These are phyloP conservation scores for Teunomyces atbi DNA, from an alignment of 805 yeast species.

Conservation along the genomic window DNA sequence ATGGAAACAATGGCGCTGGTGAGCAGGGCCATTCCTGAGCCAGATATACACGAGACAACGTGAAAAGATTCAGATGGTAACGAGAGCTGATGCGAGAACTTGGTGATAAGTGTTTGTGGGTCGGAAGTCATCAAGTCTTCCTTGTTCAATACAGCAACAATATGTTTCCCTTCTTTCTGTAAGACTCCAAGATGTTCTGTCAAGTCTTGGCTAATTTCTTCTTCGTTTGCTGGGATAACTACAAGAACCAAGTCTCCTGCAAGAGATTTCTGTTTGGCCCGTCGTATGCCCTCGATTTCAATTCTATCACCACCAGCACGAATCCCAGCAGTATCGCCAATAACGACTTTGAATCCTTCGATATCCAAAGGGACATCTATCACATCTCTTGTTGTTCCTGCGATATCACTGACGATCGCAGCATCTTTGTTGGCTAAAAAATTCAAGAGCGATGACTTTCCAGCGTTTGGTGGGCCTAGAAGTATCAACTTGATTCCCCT, in stretches of 20 bases:
- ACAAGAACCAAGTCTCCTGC: constrained; percentile 69
- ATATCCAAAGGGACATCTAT: constrained; percentile 80
- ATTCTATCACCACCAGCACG: constrained; percentile 57
- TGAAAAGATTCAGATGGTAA: constrained; percentile 16
- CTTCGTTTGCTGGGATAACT: constrained; percentile 51
- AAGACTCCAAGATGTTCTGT: constrained; percentile 34
- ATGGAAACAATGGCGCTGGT: constrained; percentile 36
- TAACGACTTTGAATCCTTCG: constrained; percentile 75
- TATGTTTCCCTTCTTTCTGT: constrained; percentile 24
- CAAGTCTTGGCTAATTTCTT: constrained; percentile 28
- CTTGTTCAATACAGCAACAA: constrained; percentile 58
- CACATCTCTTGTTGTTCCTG: constrained; percentile 93
- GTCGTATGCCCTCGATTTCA: constrained; percentile 76
- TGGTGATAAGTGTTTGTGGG: not conserved
- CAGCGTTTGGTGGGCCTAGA: constrained; percentile 94
- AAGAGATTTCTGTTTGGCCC: constrained; percentile 63
- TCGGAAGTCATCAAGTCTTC: constrained; percentile 42
- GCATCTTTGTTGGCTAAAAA: constrained; percentile 73
- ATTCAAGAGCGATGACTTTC: constrained; percentile 86
- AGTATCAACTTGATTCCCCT: constrained; percentile 73
- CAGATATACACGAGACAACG: constrained; percentile 59
- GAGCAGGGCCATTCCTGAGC: constrained; percentile 55
- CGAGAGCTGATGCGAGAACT: constrained; percentile 12
- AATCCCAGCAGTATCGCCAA: constrained; percentile 94
- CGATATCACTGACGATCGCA: constrained; percentile 86